Base-by-base conservation (phyloP, 257 asterid species). In the Perilla frutescens region DNA sequence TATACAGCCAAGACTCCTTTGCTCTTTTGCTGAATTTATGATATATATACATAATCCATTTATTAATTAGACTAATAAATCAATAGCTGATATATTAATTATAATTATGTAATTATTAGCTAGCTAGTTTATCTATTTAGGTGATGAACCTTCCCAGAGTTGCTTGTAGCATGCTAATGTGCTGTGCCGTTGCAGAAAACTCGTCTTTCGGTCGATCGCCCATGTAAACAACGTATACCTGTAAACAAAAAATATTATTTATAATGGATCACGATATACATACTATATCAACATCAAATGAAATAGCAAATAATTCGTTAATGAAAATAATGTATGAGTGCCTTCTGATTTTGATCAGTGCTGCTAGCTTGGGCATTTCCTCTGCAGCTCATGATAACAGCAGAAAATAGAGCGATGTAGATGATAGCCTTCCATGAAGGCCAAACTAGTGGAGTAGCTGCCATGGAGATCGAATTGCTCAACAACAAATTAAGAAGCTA, bases 211-310 rank as follows among this genome's bases (percentile, higher is more conserved):
- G 89, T 4, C 63, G 82, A 75, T 86, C 85, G 3, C 95, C 90
- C 91, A 86, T 84, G 79, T 88, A 86, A 64, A 86, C 91, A 6
- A 88, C 70, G 71, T 84, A 84, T 3, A 77, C 87, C 88, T 86
- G 45, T 51, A 36, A 65, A 31, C 26, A 20, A 20, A 20, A 20
- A 20, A 20, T 20, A 20, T 20, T 20, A 20, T 20, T 20, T 20
- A 20, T 20, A 20, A 20, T 20, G 26, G 26, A 20, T 20, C 26
- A 20, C 26, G 26, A 20, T 20, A 20, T 20, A 20, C 1, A 20
- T 20, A 20, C 26, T 20, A 20, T 20, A 20, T 20, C 26, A 20
- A 20, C 26, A 20, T 20, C 26, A 20, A 20, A 20, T 20, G 26
- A 20, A 20, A 20, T 20, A 20, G 26, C 26, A 20, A 20, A 20